These are phyloP conservation scores for Trichopus zeylanicus DNA, from an alignment of 116 monocot genomes.

Conservation along the genomic window DNA sequence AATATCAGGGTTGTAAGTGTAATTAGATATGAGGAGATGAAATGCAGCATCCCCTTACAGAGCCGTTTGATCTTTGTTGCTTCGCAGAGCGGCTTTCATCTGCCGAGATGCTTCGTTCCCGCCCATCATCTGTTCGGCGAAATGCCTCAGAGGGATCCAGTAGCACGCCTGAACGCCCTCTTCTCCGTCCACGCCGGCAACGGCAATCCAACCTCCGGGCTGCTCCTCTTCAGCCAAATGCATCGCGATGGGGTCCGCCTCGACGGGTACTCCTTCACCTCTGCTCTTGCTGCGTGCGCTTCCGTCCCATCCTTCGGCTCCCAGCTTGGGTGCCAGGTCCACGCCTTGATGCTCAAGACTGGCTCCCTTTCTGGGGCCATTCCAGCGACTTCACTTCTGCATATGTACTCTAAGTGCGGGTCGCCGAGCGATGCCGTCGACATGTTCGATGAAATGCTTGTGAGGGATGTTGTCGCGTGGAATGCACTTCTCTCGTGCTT, in stretches of 20 bases:
- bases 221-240: conserved; percentile 17
- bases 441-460: conserved; percentile 33
- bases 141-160: neutral
- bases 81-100: no score
- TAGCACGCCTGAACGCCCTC: conserved; percentile 7
- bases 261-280: conserved; percentile 16
- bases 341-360: conserved; percentile 17
- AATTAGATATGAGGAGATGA: no score
- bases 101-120: no score
- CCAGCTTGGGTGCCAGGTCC: conserved; percentile 8
- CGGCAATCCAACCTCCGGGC: neutral
- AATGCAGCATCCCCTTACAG: no score
- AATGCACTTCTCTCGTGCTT: conserved; percentile 26
- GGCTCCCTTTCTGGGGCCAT: conserved; percentile 11
- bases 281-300: conserved; percentile 16
- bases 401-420: conserved; percentile 18
- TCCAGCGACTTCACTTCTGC: conserved; percentile 25
- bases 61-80: no score
- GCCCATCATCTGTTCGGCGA: conserved; percentile 8
- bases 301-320: neutral
- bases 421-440: conserved; percentile 2
- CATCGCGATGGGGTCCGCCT: conserved; percentile 9
- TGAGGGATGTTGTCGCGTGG: conserved; percentile 21
- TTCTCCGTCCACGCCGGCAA: conserved; percentile 2
- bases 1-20: no score